Conservation (phyloP, 139 green algal species). For the Monoraphidium neglectum region DNA sequence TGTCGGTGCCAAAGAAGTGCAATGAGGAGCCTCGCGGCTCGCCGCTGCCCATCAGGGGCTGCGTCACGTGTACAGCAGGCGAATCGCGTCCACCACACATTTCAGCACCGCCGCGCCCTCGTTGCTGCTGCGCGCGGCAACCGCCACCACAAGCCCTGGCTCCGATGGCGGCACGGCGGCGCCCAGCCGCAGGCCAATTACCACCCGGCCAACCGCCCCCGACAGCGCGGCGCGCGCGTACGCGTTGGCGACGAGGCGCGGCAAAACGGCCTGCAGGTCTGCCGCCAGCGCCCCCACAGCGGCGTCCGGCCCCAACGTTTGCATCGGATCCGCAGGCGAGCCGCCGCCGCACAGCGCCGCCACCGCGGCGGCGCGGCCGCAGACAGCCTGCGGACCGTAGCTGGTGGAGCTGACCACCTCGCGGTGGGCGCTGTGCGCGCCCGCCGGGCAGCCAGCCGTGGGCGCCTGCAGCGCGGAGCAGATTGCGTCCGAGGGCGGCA, state of each 20-base stretch:
- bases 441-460: too few relatives aligned
- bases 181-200: slow-evolving; percentile 2
- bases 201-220: slow-evolving; percentile 12
- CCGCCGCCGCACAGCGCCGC: neutral
- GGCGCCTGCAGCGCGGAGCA: too few relatives aligned
- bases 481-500: too few relatives aligned
- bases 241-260: neutral
- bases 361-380: neutral
- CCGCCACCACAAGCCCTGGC: slow-evolving; percentile 16
- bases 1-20: too few relatives aligned
- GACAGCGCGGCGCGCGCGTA: neutral
- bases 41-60: too few relatives aligned
- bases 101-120: slow-evolving; percentile 23
- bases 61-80: slow-evolving; percentile 45
- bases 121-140: neutral
- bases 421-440: too few relatives aligned
- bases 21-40: too few relatives aligned
- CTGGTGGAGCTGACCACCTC: too few relatives aligned
- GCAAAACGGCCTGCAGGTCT: slow-evolving; percentile 14
- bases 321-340: neutral
- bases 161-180: neutral
- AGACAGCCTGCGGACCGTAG: neutral
- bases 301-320: neutral
- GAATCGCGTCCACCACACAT: slow-evolving; percentile 65
- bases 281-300: neutral